Conservation (phyloP, 495 filamentous ascomycete genomes). For the Lasiosphaeris hirsuta region DNA sequence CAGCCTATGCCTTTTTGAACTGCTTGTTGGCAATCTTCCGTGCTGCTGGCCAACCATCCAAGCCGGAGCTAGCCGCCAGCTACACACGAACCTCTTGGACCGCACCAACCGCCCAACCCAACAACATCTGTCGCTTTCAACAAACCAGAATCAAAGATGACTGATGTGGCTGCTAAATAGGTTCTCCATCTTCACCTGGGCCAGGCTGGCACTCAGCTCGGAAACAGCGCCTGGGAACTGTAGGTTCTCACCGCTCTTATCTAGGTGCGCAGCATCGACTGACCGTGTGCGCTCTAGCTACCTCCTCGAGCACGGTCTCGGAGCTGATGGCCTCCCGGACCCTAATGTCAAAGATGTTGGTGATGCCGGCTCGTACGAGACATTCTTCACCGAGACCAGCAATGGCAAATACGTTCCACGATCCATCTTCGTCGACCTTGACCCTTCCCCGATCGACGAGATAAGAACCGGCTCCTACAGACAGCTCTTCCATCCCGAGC, state of each 20-base stretch:
- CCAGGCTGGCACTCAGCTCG: conserved; percentile 90
- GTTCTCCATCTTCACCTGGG: conserved; percentile 88
- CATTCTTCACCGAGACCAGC: conserved; percentile 87
- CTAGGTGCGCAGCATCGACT: conserved; percentile 5
- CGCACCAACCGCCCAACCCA: conserved; percentile 2
- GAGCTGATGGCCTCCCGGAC: conserved; percentile 67
- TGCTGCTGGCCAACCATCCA: neutral
- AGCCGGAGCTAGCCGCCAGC: neutral
- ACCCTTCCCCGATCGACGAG: conserved; percentile 89
- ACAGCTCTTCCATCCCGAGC: conserved; percentile 85
- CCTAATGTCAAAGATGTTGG: conserved; percentile 58
- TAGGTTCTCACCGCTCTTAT: conserved; percentile 56
- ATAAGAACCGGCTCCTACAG: conserved; percentile 81
- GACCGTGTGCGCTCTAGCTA: conserved; percentile 53
- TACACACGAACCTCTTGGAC: neutral
- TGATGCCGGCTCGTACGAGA: conserved; percentile 74
- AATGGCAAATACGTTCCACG: conserved; percentile 87
- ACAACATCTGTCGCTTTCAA: conserved; percentile 2
- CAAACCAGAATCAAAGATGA: neutral
- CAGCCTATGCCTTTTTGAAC: neutral
- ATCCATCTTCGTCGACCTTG: conserved; percentile 85
- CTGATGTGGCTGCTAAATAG: conserved; percentile 40
- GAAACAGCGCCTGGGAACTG: conserved; percentile 95
- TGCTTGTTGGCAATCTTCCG: neutral
- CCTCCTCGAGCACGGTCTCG: conserved; percentile 86